phyloP scores from a whole-genome alignment of 1,284 basidiomycete species.

The Earliella scabrosa region DNA sequence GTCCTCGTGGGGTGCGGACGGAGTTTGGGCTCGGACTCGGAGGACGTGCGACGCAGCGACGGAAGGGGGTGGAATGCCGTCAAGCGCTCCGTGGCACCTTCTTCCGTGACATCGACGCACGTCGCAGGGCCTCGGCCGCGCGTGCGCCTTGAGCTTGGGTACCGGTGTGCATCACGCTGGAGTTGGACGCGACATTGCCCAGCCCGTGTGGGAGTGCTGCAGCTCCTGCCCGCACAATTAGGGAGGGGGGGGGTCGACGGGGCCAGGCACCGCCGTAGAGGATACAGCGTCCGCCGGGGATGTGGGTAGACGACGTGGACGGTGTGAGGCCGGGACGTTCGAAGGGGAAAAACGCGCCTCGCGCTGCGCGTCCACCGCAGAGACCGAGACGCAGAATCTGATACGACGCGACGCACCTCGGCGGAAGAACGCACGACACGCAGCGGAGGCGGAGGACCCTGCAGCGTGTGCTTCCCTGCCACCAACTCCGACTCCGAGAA shows the following conservation, averaged over 20 bases:
- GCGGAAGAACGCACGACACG: neutral
- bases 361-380: neutral
- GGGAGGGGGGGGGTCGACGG: too few relatives aligned
- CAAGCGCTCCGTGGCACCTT: constrained; percentile 7
- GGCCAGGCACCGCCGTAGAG: too few relatives aligned
- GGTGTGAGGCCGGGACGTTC: neutral
- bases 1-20: neutral
- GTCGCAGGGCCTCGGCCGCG: too few relatives aligned
- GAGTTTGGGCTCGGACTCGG: neutral
- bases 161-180: too few relatives aligned
- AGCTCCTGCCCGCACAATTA: too few relatives aligned
- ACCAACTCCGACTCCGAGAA: neutral
- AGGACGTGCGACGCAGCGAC: neutral
- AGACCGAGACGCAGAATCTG: neutral
- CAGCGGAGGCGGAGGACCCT: too few relatives aligned
- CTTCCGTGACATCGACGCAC: too few relatives aligned
- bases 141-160: too few relatives aligned
- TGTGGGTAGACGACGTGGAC: too few relatives aligned
- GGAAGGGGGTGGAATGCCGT: constrained; percentile 2
- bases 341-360: neutral
- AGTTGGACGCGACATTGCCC: too few relatives aligned
- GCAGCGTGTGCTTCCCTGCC: neutral
- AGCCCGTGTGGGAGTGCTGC: too few relatives aligned
- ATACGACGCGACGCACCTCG: neutral
- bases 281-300: too few relatives aligned